phyloP scores from a whole-genome alignment of 176 grass and related monocot genomes.

The Chrysopogon serrulatus region DNA sequence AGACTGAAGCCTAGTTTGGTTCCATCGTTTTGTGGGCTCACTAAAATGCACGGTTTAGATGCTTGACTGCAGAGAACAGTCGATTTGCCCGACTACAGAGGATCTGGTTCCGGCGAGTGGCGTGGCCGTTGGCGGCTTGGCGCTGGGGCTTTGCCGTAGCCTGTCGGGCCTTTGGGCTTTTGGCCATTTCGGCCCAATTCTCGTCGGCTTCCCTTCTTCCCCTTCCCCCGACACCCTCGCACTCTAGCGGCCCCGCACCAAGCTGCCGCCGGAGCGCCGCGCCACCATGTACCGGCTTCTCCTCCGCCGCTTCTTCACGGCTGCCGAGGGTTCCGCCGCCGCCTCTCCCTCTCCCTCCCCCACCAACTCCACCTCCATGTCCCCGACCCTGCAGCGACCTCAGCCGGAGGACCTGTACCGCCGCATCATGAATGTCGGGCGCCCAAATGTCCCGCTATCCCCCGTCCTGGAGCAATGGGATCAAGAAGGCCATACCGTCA shows the following conservation, averaged over 20 bases:
- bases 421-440: conserved; percentile 14
- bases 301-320: not conserved
- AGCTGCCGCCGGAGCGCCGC: conserved; percentile 5
- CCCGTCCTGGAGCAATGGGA: conserved; percentile 48
- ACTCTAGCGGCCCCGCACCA: not conserved
- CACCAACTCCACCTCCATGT: not conserved
- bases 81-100: no score
- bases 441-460: conserved; percentile 16
- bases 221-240: not conserved
- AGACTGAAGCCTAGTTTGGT: no score
- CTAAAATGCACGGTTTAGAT: no score
- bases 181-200: not conserved
- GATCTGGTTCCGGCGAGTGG: no score
- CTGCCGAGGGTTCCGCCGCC: not conserved
- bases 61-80: no score
- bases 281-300: conserved; percentile 27
- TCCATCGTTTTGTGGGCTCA: no score
- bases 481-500: conserved; percentile 29
- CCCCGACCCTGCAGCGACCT: not conserved
- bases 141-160: not conserved
- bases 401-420: not conserved
- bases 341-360: not conserved
- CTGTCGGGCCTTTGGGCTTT: not conserved
- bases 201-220: not conserved
- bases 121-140: not conserved